Base-by-base conservation (phyloP, 2,329 filamentous ascomycete species). In the Alternaria sp. region DNA sequence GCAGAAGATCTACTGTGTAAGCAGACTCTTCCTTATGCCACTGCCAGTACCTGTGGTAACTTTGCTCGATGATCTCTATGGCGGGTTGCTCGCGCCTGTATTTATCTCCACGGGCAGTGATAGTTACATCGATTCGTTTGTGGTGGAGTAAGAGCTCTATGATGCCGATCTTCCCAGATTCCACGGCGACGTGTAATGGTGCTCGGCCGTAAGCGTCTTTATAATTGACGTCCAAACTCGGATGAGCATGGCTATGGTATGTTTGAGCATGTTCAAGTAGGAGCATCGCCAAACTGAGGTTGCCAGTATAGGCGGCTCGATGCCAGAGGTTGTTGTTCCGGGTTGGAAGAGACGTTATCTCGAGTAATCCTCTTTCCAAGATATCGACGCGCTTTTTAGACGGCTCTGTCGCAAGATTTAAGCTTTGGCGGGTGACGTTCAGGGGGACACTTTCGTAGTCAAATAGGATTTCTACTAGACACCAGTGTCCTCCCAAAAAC, bases 191-290 rank as follows among this genome's bases (percentile, higher is more conserved):
- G 4, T 55, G 52, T 26, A 55, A 2, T 7, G 36, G 36, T 15
- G 52, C 10, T 13, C 21, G n/a, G 7, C 21, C 21, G 11, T 5
- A 0, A 5, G 1, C 12, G 21, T 13, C 13, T 6, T 1, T 28
- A 9, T 2, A 7, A 40, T 55, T 45, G 36, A 55, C 12, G 7
- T 55, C 11, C 13, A 55, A 5, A 4, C 3, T 23, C 3, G 11
- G 21, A 4, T 55, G n/a, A 3, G 26, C 2, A 2, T 2, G 9
- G 0, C 11, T 11, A 3, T 44, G 1, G n/a, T n/a, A n/a, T 2
- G 7, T 17, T 15, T 21, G 36, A 3, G 17, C 36, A 45, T 44
- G 12, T 23, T 45, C 25, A 17, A 11, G 21, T 45, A 55, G 4
- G 15, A 44, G 21, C 21, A 28, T 45, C 13, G 36, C n/a, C 6